Conservation (phyloP, 768 basidiomycete species). For the Paxillus rubicundulus region DNA sequence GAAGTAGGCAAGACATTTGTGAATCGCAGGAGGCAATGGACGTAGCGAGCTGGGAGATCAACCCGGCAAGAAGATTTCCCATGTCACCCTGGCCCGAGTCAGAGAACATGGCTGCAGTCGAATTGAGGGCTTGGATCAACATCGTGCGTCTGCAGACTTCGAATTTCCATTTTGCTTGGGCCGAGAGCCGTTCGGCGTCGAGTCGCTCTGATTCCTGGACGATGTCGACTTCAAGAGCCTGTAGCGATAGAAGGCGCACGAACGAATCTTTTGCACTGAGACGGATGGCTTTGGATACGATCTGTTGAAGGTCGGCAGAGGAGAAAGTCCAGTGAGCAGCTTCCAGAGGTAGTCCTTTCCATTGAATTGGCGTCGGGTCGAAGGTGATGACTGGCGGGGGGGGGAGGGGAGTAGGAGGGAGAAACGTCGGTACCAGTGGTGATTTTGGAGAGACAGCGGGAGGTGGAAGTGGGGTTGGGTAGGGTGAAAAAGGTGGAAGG, state of each 20-base stretch:
- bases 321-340: conserved; percentile 61
- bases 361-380: conserved; percentile 53
- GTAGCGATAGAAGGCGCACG: conserved; percentile 63
- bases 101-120: conserved; percentile 38
- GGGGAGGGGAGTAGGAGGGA: conserved; percentile 34
- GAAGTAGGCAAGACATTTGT: conserved; percentile 54
- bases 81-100: conserved; percentile 33
- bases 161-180: conserved; percentile 68
- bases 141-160: conserved; percentile 64
- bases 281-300: conserved; percentile 71
- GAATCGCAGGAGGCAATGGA: conserved; percentile 57
- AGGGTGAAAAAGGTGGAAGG: not conserved
- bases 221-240: conserved; percentile 58
- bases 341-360: conserved; percentile 68
- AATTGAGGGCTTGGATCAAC: conserved; percentile 67
- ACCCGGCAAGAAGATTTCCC: conserved; percentile 36
- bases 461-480: conserved; percentile 2
- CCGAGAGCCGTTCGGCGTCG: conserved; percentile 45
- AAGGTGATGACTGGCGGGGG: conserved; percentile 56
- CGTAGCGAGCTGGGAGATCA: conserved; percentile 60
- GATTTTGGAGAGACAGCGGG: conserved; percentile 3
- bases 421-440: conserved; percentile 20
- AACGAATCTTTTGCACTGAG: conserved; percentile 66
- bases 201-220: conserved; percentile 60
- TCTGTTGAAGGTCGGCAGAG: conserved; percentile 58